Percentiles rank a stretch among this genome's conserved stretches.
Conservation (phyloP, 1,284 basidiomycete species). For the Bondarzewia mesenterica region DNA sequence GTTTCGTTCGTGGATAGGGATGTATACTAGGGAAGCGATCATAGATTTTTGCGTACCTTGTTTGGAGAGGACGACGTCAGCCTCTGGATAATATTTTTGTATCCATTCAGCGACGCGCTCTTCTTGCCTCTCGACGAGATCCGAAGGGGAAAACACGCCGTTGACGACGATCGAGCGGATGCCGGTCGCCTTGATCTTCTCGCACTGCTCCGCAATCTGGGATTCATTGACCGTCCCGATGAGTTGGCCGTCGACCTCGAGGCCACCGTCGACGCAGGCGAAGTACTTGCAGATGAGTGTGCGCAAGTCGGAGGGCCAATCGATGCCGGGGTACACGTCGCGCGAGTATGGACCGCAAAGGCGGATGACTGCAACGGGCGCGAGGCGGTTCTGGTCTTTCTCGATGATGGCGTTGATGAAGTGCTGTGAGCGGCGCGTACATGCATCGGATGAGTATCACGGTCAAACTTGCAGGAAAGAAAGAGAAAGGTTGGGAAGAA, state of each 20-base stretch:
- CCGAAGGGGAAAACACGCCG: conserved; percentile 44
- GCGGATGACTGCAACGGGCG: conserved; percentile 45
- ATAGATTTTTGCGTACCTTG: conserved; percentile 24
- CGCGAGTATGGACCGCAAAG: conserved; percentile 39
- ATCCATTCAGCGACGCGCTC: conserved; percentile 37
- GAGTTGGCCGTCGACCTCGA: conserved; percentile 43
- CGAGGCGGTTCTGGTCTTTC: conserved; percentile 34
- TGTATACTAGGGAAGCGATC: conserved; percentile 9
- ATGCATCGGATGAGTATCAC: not conserved
- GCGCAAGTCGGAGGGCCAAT: conserved; percentile 35
- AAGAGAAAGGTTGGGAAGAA: not conserved
- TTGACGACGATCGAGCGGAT: conserved; percentile 32
- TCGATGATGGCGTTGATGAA: conserved; percentile 52
- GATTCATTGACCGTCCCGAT: conserved; percentile 30
- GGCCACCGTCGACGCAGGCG: conserved; percentile 38
- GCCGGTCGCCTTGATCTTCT: conserved; percentile 30
- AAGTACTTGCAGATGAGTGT: conserved; percentile 34
- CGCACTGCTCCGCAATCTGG: conserved; percentile 35
- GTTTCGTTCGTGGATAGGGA: conserved; percentile 20
- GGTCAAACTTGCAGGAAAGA: too few relatives aligned
- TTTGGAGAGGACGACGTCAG: conserved; percentile 34
- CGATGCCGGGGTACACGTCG: conserved; percentile 33
- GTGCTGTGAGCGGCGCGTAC: not conserved
- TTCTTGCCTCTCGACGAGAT: conserved; percentile 32
- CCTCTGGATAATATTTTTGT: conserved; percentile 24